These are phyloP conservation scores for Bolboschoenus planiculmis DNA, from an alignment of 176 grass and related monocot species.

Conservation along the genomic window DNA sequence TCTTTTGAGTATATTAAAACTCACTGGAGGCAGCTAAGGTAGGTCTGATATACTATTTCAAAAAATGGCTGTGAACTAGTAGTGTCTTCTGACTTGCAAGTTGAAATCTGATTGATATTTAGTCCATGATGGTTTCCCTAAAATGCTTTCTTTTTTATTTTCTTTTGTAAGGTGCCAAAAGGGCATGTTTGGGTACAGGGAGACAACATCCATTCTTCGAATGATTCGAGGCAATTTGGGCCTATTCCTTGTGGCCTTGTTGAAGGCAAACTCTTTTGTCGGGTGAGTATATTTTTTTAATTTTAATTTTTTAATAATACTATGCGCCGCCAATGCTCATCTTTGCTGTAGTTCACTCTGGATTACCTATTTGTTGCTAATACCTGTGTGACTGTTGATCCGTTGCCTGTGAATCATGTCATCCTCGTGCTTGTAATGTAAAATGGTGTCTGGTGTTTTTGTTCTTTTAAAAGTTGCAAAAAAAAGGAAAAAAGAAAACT, in stretches of 20 bases:
- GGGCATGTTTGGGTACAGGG: constrained; percentile 92
- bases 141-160: background rate
- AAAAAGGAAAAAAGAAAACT: background rate
- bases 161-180: constrained; percentile 53
- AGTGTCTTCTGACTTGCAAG: background rate
- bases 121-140: background rate
- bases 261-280: constrained; percentile 52
- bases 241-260: constrained; percentile 66
- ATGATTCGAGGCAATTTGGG: constrained; percentile 76
- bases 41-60: background rate
- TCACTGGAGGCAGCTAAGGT: background rate
- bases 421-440: background rate
- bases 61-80: background rate
- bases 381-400: background rate
- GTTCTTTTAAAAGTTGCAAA: background rate
- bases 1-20: background rate
- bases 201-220: constrained; percentile 62
- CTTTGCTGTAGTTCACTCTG: background rate
- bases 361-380: background rate
- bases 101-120: background rate
- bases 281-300: constrained; percentile 37
- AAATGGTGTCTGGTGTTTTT: background rate
- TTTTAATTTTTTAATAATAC: background rate
- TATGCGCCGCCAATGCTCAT: background rate
- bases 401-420: background rate